Percentiles rank a stretch among this genome's conserved stretches.
Evolutionary conservation across 441 rosid genomes (phyloP).

Genomic region (Jatropha multifida): DNA sequence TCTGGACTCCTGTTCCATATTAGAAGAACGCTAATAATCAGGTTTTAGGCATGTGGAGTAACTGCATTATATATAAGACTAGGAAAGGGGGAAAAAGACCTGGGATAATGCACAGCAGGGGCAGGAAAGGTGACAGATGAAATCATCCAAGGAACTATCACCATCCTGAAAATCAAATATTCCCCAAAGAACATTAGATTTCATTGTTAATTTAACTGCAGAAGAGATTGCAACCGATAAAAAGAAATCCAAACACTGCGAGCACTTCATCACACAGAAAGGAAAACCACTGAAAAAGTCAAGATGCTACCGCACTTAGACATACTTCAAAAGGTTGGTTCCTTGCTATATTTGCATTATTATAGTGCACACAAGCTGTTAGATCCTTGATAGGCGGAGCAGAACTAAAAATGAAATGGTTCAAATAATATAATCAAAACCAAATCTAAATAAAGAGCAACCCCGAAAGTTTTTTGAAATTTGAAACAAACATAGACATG

Average conservation of each 20-base stretch:
- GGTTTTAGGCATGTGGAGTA: background rate
- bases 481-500: background rate
- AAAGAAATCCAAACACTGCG: background rate
- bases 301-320: background rate
- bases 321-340: background rate
- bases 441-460: background rate
- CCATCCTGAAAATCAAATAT: slow-evolving; percentile 49
- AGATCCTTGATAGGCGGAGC: background rate
- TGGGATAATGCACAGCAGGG: slow-evolving; percentile 82
- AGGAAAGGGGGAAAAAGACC: slow-evolving; percentile 33
- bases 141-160: slow-evolving; percentile 78
- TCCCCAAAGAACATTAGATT: background rate
- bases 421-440: background rate
- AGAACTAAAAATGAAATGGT: background rate
- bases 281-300: too few species aligned
- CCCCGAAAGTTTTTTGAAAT: background rate
- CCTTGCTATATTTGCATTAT: background rate
- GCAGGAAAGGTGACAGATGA: slow-evolving; percentile 65
- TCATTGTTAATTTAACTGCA: background rate
- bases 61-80: too few species aligned
- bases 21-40: background rate
- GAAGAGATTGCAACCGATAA: background rate
- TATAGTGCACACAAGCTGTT: background rate
- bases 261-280: background rate
- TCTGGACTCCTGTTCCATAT: slow-evolving; percentile 68